A percentile compares a stretch with the other conserved stretches of the same genome.
These are phyloP conservation scores for Novymonas esmeraldas DNA, from an alignment of 208 protist species.

Conservation along the genomic window DNA sequence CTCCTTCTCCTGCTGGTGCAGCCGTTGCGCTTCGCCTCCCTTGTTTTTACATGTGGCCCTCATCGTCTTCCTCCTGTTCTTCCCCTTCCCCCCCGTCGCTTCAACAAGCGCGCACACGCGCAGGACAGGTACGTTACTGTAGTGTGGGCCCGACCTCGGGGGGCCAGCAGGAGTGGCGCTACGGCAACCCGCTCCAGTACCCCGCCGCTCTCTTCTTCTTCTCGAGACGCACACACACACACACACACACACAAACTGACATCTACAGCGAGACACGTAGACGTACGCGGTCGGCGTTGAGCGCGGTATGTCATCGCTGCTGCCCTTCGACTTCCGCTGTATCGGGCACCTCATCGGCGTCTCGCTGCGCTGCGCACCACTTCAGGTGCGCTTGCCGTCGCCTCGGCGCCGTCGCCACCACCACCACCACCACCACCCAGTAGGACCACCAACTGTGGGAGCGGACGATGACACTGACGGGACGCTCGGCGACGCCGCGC, in stretches of 20 bases:
- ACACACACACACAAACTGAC: background rate
- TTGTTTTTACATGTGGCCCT: too few relatives aligned
- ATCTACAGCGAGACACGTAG: too few relatives aligned
- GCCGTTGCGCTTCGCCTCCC: too few relatives aligned
- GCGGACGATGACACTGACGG: background rate
- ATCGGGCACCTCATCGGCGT: constrained; percentile 26
- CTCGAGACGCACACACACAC: background rate
- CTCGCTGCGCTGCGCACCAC: constrained; percentile 30
- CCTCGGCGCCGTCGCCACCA: background rate
- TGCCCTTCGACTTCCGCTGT: constrained; percentile 34
- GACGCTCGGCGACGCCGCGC: background rate
- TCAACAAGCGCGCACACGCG: too few relatives aligned
- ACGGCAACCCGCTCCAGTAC: too few relatives aligned
- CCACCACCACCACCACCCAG: background rate
- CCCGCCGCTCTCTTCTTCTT: background rate
- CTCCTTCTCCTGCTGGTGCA: too few relatives aligned
- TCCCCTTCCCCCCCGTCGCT: too few relatives aligned
- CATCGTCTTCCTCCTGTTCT: too few relatives aligned
- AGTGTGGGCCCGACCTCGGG: too few relatives aligned
- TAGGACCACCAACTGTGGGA: background rate
- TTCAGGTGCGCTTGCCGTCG: constrained; percentile 17
- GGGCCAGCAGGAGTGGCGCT: too few relatives aligned
- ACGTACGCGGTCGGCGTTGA: too few relatives aligned
- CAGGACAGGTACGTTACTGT: too few relatives aligned
- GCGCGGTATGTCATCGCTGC: constrained; percentile 30